Base-by-base conservation (phyloP, 208 protist genomes). In the Trypanosoma mega region DNA sequence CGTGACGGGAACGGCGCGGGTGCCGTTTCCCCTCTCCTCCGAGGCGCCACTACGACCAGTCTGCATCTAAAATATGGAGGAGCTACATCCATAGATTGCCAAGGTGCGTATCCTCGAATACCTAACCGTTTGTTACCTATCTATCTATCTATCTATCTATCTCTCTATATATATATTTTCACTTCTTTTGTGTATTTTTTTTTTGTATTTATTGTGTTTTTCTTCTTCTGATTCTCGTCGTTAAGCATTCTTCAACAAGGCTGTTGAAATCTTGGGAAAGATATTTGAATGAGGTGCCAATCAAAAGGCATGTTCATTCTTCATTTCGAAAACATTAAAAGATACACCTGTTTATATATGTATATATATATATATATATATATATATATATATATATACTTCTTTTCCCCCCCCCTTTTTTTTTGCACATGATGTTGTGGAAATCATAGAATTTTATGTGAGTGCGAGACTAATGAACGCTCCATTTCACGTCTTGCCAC, bases 31-130 rank as follows among this genome's bases (percentile, higher is more conserved):
- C 8, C 43, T 73, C 24, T 68, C 72, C 39, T 18, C 31, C 1
- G 18, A 47, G 6, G 74, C 75, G 14, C 80, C 85, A 24, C 68
- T 70, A 61, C 27, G 51, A 9, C 78, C 84, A 11, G 60, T 78
- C 18, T 45, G 14, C 7, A 55, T 78, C 34, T 78, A 26, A 75
- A n/a, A 20, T 3, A 57, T 31, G 26, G 9, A 33, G n/a, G n/a
- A n/a, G n/a, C n/a, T n/a, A n/a, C n/a, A n/a, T n/a, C n/a, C n/a
- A n/a, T n/a, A n/a, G n/a, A n/a, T n/a, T n/a, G n/a, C n/a, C n/a
- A n/a, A n/a, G n/a, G n/a, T n/a, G n/a, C n/a, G n/a, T n/a, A n/a
- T n/a, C n/a, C n/a, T n/a, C n/a, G n/a, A n/a, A n/a, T n/a, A n/a
- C n/a, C n/a, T 12, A 33, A 4, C 6, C 49, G 44, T 20, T 59